Evolutionary conservation across 306 rosid species (phyloP).

Genomic region (Cyamopsis tetragonoloba): DNA sequence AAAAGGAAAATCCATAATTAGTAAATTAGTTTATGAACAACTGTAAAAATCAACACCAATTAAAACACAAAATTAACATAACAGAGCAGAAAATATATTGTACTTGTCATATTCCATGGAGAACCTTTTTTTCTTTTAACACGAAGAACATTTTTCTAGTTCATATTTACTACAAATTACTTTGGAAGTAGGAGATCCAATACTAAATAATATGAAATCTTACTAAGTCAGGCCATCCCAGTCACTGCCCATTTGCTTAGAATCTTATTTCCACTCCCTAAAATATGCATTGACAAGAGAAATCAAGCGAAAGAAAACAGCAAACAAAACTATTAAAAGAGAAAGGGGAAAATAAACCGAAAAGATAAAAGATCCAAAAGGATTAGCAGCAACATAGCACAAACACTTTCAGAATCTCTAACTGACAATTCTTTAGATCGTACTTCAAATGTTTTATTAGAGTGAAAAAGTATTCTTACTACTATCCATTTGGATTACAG

Average conservation of each 20-base stretch:
- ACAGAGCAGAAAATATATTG: background rate
- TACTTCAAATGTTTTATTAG: background rate
- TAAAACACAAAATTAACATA: background rate
- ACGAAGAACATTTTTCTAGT: background rate
- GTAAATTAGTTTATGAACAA: conserved; percentile 10
- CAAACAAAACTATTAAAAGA: background rate
- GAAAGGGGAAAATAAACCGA: background rate
- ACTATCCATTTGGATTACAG: background rate
- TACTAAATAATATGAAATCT: background rate
- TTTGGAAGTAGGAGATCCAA: background rate
- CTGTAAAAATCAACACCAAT: background rate
- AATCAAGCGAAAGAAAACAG: conserved; percentile 8
- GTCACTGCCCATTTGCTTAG: background rate
- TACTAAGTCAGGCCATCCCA: background rate
- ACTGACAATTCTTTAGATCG: background rate
- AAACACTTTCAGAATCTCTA: conserved; percentile 10
- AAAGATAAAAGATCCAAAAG: background rate
- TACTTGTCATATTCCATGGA: background rate
- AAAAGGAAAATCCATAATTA: conserved; percentile 10
- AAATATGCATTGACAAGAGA: conserved; percentile 1
- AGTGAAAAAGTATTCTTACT: background rate
- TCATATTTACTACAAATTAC: background rate
- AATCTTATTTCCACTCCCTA: background rate
- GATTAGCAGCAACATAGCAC: background rate
- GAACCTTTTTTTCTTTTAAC: background rate